These are phyloP conservation scores for Aureobasidium namibiae DNA, from an alignment of 2,329 filamentous ascomycete species.

Conservation along the genomic window DNA sequence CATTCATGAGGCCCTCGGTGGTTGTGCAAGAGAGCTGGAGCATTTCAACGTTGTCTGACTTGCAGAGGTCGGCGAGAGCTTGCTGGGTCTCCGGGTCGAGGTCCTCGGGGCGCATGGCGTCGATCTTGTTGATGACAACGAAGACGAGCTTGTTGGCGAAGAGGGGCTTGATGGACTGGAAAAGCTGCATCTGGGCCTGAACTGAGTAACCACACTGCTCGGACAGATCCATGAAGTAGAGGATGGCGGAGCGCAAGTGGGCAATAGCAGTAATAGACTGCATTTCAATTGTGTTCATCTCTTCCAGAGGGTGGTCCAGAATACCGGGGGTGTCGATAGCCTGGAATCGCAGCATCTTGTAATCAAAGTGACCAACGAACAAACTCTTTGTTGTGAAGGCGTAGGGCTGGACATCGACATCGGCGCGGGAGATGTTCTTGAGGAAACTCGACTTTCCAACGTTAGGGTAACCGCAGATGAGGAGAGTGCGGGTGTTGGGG, in stretches of 20 bases:
- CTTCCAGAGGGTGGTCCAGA: conserved; percentile 90
- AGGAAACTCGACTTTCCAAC: conserved; percentile 96
- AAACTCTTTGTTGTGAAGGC: conserved; percentile 97
- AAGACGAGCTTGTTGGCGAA: conserved; percentile 98
- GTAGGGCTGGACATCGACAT: conserved; percentile 95
- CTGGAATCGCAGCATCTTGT: conserved; percentile 84
- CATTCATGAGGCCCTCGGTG: conserved; percentile 83
- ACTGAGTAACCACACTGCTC: conserved; percentile 96
- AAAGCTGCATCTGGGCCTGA: conserved; percentile 84
- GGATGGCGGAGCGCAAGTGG: conserved; percentile 85
- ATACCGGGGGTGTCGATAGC: conserved; percentile 99
- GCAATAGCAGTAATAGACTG: conserved; percentile 97
- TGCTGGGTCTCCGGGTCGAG: conserved; percentile 70
- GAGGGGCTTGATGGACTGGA: conserved; percentile 91
- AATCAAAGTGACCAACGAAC: conserved; percentile 96
- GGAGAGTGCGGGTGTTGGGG: conserved; percentile 87
- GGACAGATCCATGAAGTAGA: conserved; percentile 97
- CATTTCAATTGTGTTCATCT: conserved; percentile 99
- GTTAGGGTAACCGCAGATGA: conserved; percentile 97
- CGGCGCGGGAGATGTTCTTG: conserved; percentile 81
- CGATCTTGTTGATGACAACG: conserved; percentile 97
- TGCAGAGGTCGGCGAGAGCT: conserved; percentile 70
- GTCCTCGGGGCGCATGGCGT: conserved; percentile 80
- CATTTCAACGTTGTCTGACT: conserved; percentile 83
- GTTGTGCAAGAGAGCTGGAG: conserved; percentile 93